Conservation (phyloP, 1,284 basidiomycete genomes). For the Apiotrichum veenhuisii region DNA sequence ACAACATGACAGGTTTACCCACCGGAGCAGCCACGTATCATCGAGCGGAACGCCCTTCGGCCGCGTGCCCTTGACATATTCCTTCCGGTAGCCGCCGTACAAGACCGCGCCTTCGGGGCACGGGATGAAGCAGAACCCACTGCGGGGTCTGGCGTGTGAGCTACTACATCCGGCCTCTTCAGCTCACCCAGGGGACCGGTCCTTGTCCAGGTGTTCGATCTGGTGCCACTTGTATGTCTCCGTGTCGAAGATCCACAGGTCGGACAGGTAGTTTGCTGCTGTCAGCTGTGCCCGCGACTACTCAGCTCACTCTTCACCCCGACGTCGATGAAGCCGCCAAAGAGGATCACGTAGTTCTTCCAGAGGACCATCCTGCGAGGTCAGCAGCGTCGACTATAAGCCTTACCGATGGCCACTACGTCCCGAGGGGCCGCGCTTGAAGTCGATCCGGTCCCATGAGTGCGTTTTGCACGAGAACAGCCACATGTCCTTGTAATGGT, state of each 20-base stretch:
- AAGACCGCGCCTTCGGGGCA: constrained; percentile 75
- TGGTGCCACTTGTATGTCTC: constrained; percentile 85
- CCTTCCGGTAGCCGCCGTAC: constrained; percentile 91
- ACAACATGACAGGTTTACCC: constrained; percentile 21
- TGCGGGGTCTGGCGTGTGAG: constrained; percentile 60
- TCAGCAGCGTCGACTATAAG: background rate
- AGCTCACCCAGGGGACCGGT: constrained; percentile 57
- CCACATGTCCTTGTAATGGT: constrained; percentile 79
- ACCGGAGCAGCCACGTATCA: constrained; percentile 88
- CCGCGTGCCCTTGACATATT: constrained; percentile 81
- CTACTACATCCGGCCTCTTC: background rate
- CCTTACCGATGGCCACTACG: constrained; percentile 74
- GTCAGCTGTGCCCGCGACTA: background rate
- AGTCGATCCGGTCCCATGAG: constrained; percentile 84
- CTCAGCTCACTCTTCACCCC: constrained; percentile 64
- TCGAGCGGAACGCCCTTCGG: constrained; percentile 82
- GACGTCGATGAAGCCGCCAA: constrained; percentile 83
- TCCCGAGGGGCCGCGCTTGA: constrained; percentile 74
- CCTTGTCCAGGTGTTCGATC: constrained; percentile 66
- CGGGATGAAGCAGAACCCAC: constrained; percentile 83
- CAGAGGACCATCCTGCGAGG: constrained; percentile 75
- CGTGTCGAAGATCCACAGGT: constrained; percentile 83
- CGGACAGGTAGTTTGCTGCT: constrained; percentile 75
- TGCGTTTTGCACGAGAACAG: constrained; percentile 52
- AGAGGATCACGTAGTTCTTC: constrained; percentile 81